Base-by-base conservation (phyloP, 495 filamentous ascomycete genomes). In the Penicillium antarcticum region DNA sequence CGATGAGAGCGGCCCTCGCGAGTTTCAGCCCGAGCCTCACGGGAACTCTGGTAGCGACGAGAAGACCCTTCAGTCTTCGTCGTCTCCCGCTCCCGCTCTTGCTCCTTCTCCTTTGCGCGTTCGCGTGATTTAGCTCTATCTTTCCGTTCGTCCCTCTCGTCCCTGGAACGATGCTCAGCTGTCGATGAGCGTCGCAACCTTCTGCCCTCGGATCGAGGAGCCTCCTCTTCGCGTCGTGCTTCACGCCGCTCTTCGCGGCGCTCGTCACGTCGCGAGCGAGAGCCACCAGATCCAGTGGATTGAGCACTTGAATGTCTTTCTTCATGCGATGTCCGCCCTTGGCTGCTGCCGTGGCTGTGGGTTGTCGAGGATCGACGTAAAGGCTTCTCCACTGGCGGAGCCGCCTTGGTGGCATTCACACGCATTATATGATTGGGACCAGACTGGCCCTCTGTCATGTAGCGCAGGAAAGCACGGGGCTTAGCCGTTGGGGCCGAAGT, bases 401-500 rank as follows among this genome's bases (percentile, higher is more conserved):
- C 39, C 6, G 70, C 67, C 38, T 69, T 74, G 19, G 56, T 50
- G 35, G 58, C 59, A 46, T 73, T 73, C 16, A 72, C 50, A n/a
- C 57, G 64, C 33, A 73, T 57, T 8, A 71, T 53, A 37, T 66
- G 68, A 26, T 68, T 69, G 2, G 53, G 66, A 48, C 71, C 70
- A 3, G 67, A 65, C 19, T 66, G 56, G n/a, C 66, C 71, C 14
- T 66, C 63, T n/a, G 58, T 67, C 64, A 73, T 66, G 48, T 73
- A 73, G 24, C 68, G 65, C 34, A 76, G 53, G 58, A 74, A 71
- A 14, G 63, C 62, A 41, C 67, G 60, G 23, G 64, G 63, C 24
- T 51, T 62, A 11, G 62, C 51, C 5, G 53, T 63, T 6, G 63
- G 53, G 0, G 51, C 42, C 4, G 69, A 55, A 12, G 65, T 34